Evolutionary conservation across 1,139 yeast species (phyloP), one percentile per base, ranked within the genome.

Genomic region (Trichomonascaceae sp.): DNA sequence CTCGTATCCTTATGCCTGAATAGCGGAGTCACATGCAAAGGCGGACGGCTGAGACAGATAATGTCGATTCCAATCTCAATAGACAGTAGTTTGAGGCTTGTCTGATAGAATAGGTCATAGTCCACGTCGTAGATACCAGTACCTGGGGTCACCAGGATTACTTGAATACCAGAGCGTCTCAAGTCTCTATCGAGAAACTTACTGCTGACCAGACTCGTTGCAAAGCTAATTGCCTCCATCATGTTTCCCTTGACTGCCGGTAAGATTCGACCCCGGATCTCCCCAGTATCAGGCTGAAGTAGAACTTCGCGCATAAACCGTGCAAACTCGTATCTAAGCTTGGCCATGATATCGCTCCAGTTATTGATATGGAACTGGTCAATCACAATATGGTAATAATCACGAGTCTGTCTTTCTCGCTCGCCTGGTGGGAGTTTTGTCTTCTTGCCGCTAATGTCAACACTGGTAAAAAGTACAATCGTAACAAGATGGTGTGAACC

Each of bases 41-140:
- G 98, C 1, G 93, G 92, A 40, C 85, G 80, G 34, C 94, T 76
- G 37, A 92, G 60, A 51, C 97, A 84, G 3, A 92, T 74, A 3
- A 92, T 65, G 56, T 92, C 98, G 43, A 89, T 70, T 1, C 94
- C 89, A 36, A 84, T 68, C 47, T 92, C 98, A 5, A 82, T 68
- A 4, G 76, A 71, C 8, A 79, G 64, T 54, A 92, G 67, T 46
- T 81, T 74, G 46, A 72, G 72, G 34, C 93, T 78, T 0, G 95
- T 81, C 41, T 75, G 72, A 34, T 76, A 62, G 46, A 92, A 62
- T 40, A 84, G 64, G 39, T 77, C 77, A 51, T 78, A 79, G 43
- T 87, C 93, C 4, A 89, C 95, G 56, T 92, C 98, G 55, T 76
- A 89, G 11, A 89, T 60, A 0, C 98, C 98, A 0, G 94, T 74